Conservation (phyloP, 2,329 filamentous ascomycete genomes). For the Colletotrichum musicola region DNA sequence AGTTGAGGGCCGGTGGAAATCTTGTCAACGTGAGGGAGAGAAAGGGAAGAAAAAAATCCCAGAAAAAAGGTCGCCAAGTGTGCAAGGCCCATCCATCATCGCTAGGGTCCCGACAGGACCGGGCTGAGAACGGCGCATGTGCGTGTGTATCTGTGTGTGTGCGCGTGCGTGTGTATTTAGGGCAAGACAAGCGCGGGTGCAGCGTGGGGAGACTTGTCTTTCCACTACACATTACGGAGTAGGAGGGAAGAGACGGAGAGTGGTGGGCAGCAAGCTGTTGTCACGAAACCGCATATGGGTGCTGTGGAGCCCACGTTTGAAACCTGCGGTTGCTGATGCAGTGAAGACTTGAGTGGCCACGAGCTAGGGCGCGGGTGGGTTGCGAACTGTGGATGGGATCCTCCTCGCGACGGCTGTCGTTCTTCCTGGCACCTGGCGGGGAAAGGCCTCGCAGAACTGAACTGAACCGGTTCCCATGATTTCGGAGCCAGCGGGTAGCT, state of each 20-base stretch:
- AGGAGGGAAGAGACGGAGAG: conserved; percentile 45
- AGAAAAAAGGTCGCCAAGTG: conserved; percentile 29
- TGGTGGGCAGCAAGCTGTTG: conserved; percentile 45
- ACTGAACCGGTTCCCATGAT: conserved; percentile 8
- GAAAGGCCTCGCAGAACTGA: conserved; percentile 10
- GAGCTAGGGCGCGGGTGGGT: conserved; percentile 5
- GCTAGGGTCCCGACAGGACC: conserved; percentile 25
- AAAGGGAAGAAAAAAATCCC: neutral
- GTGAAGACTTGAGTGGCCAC: conserved; percentile 30
- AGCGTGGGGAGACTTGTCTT: conserved; percentile 10
- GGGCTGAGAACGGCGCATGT: neutral
- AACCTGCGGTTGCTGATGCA: conserved; percentile 38
- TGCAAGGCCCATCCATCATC: conserved; percentile 36
- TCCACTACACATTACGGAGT: neutral
- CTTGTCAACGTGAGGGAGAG: neutral
- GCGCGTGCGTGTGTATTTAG: conserved; percentile 28
- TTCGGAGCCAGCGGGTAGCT: conserved; percentile 34
- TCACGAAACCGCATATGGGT: conserved; percentile 47
- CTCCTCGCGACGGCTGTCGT: conserved; percentile 28
- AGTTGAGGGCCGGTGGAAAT: conserved; percentile 28
- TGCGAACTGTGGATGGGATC: conserved; percentile 21
- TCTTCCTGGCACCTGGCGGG: conserved; percentile 23
- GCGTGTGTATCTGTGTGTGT: neutral
- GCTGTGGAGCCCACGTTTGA: conserved; percentile 36
- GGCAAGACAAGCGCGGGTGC: conserved; percentile 43